Evolutionary conservation across 208 protist genomes (phyloP), one percentile per base, ranked within the genome.

Genomic region (Trypanosoma boissoni): DNA sequence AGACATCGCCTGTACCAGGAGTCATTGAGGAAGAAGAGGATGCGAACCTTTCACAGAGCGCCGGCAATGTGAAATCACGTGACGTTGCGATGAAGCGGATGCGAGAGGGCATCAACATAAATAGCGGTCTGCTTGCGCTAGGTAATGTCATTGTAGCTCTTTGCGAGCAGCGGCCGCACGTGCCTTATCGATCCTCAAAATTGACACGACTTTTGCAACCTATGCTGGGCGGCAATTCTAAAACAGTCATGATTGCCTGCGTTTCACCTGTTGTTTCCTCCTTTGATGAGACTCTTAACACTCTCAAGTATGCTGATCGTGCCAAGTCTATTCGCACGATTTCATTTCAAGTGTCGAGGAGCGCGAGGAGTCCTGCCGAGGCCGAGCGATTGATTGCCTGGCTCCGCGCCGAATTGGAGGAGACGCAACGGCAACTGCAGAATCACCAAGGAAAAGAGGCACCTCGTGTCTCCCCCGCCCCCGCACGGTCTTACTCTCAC

Each of bases 291-390:
- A 96, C 91, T 8, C 78, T 97, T 24, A 97, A 94, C 68, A 98
- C 97, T 18, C 79, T 99, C 49, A 97, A 97, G 76, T 99, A 98
- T 73, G 97, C 97, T 5, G 84, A 97, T 68, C 75, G 95, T 6
- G 95, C 94, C 12, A 93, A 97, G 65, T 83, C 88, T 49, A 97
- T 98, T 62, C 76, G 86, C 14, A 97, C 96, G 42, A 79, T 83
- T 26, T 90, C 90, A 12, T 72, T 84, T 49, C 59, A 87, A 10
- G 80, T 89, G 14, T 58, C 76, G 23, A 41, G 73, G 9, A 12
- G 49, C 14, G 37, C 0, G 7, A 68, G 49, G 14, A 49, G 32
- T 18, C 55, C 52, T 2, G 77, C 76, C 24, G 74, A 88, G 45
- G 78, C 83, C 14, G 73, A 78, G 65, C 71, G 64, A 27, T 82